Conservation (phyloP, 2,329 filamentous ascomycete genomes). For the Colletotrichum higginsianum region DNA sequence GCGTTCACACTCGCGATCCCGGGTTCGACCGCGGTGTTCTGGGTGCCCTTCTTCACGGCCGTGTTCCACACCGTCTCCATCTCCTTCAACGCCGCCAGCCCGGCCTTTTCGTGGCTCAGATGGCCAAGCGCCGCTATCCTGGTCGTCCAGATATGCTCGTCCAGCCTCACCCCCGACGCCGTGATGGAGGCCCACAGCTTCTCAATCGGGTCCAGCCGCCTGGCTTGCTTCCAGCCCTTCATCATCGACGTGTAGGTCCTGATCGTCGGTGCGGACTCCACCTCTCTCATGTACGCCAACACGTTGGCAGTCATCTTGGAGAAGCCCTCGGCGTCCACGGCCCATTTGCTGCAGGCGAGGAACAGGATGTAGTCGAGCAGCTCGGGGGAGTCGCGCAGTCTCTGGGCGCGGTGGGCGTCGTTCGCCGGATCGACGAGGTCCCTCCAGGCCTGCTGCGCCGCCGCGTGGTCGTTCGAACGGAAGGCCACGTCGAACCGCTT, state of each 20-base stretch:
- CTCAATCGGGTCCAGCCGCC: slow-evolving; percentile 72
- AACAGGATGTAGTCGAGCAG: slow-evolving; percentile 59
- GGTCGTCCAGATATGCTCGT: slow-evolving; percentile 78
- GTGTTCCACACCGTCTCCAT: slow-evolving; percentile 74
- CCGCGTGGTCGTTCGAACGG: slow-evolving; percentile 23
- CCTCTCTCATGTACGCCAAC: slow-evolving; percentile 59
- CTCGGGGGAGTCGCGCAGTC: slow-evolving; percentile 52
- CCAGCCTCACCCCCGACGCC: slow-evolving; percentile 70
- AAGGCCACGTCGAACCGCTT: slow-evolving; percentile 31
- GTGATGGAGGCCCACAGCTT: slow-evolving; percentile 78
- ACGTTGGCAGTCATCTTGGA: slow-evolving; percentile 43
- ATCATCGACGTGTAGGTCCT: slow-evolving; percentile 83
- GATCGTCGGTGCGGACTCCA: slow-evolving; percentile 71
- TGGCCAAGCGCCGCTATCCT: slow-evolving; percentile 77
- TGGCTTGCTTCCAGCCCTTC: slow-evolving; percentile 74
- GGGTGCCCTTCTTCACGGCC: slow-evolving; percentile 50
- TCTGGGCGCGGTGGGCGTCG: slow-evolving; percentile 45
- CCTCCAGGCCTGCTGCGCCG: slow-evolving; percentile 48
- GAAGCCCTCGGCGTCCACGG: neutral
- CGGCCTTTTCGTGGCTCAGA: slow-evolving; percentile 66
- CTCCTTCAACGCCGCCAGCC: slow-evolving; percentile 75
- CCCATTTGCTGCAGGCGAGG: slow-evolving; percentile 52
- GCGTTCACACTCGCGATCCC: slow-evolving; percentile 78
- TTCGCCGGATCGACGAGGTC: slow-evolving; percentile 49
- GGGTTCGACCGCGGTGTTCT: slow-evolving; percentile 66